Evolutionary conservation across 192 early-diverging fungal species (phyloP).

Genomic region (Coemansia sp.): DNA sequence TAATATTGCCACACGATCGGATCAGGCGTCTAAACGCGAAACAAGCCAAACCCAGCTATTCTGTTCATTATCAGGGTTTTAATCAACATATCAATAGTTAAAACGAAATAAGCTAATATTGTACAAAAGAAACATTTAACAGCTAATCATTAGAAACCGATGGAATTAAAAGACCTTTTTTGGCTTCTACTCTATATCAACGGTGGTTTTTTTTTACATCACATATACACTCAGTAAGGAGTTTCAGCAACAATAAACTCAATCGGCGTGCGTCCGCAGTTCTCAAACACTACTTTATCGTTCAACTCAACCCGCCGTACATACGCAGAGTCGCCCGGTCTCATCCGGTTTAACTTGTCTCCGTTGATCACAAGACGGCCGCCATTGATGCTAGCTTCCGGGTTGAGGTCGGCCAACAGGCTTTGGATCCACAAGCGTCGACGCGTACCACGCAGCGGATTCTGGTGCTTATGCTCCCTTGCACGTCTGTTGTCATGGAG

Average conservation of each 20-base stretch:
- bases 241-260: constrained; percentile 49
- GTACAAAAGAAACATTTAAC: not conserved
- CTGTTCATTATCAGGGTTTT: too few relatives aligned
- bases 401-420: constrained; percentile 26
- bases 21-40: too few relatives aligned
- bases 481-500: constrained; percentile 29
- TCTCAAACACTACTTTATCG: constrained; percentile 29
- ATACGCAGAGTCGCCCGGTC: constrained; percentile 47
- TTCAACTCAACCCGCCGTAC: constrained; percentile 29
- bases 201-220: not conserved
- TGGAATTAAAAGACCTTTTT: too few relatives aligned
- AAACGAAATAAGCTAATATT: not conserved
- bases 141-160: not conserved
- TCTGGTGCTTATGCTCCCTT: constrained; percentile 8
- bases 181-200: not conserved
- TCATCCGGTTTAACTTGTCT: constrained; percentile 33
- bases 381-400: constrained; percentile 19
- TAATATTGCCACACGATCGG: too few relatives aligned
- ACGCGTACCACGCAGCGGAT: constrained; percentile 16
- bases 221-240: constrained; percentile 10
- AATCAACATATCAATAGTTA: not conserved
- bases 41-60: too few relatives aligned
- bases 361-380: constrained; percentile 44
- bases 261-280: constrained; percentile 39
- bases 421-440: constrained; percentile 49